Evolutionary conservation across 164 flowering plant species (phyloP), one percentile per base, ranked within the genome.

Genomic region (Kingdonia uniflora): DNA sequence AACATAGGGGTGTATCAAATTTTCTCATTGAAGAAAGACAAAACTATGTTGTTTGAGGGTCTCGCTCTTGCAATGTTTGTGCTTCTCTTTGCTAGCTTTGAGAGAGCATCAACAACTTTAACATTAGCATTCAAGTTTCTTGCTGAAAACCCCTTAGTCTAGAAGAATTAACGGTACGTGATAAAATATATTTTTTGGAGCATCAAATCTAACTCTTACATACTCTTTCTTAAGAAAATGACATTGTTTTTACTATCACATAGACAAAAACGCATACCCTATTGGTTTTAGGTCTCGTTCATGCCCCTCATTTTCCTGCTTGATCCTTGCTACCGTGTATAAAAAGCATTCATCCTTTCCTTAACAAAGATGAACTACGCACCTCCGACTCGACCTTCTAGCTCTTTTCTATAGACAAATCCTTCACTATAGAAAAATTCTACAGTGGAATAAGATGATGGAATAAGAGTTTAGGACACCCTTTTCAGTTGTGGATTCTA

Each of bases 81-180:
- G 23, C 65, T 71, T 37, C 63, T 71, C 35, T 64, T 71, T 54
- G 74, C 74, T 10, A 67, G 66, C 63, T 71, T 53, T 46, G 71
- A 71, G 60, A 71, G 71, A 0, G 63, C 71, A 8, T 60, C 71
- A 14, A 19, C 52, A 44, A 54, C 69, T 37, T 33, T 67, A 19
- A 64, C 74, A 11, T n/a, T 54, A 20, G 65, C 58, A 14, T 16
- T 64, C 2, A 67, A 64, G 52, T 58, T 64, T 23, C 47, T 71
- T 6, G 17, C 71, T 0, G 86, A 86, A 26, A 49, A 84, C 66
- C 92, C 97, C 37, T 26, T 56, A 41, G 92, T 76, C 76, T 82
- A 49, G 57, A 80, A 46, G 59, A 67, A 65, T 56, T 90, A 64
- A 73, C 68, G 71, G 97, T 90, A 3, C 6, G 78, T 63, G 11